Percentiles rank a stretch among this genome's conserved stretches.
phyloP scores from a whole-genome alignment of 2,329 filamentous ascomycete species.

The Salinomyces thailandicus region DNA sequence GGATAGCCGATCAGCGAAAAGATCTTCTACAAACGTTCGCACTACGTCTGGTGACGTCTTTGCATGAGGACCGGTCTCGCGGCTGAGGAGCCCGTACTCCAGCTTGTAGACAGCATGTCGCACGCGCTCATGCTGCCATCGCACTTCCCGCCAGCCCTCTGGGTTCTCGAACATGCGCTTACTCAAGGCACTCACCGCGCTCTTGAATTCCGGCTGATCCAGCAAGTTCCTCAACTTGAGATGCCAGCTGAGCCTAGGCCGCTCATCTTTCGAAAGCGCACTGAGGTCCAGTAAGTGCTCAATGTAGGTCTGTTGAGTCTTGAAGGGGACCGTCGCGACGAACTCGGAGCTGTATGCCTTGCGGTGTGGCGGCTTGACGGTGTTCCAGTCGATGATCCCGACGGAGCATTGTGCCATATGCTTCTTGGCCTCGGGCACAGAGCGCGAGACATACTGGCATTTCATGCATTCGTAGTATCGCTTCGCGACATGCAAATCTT shows the following conservation, averaged over 20 bases:
- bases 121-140: constrained; percentile 7
- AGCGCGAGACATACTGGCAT: constrained; percentile 5
- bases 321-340: constrained; percentile 2
- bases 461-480: constrained; percentile 7
- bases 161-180: constrained; percentile 2
- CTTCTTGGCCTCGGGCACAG: constrained; percentile 10
- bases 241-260: constrained; percentile 5
- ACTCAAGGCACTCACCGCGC: constrained; percentile 1
- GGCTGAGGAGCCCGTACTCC: constrained; percentile 5
- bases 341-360: constrained; percentile 11
- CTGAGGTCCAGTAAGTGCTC: constrained; percentile 9
- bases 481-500: constrained; percentile 11
- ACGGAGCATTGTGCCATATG: constrained; percentile 5
- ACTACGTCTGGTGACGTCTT: background rate
- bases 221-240: constrained; percentile 8
- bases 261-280: background rate
- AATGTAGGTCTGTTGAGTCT: constrained; percentile 7
- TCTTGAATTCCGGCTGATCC: constrained; percentile 1
- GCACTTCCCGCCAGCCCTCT: constrained; percentile 3
- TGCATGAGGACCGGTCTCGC: constrained; percentile 1
- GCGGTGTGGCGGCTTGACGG: constrained; percentile 6
- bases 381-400: constrained; percentile 2
- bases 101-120: constrained; percentile 6
- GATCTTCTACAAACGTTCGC: constrained; percentile 3
- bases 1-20: constrained; percentile 3